Evolutionary conservation across 192 early-diverging fungal genomes (phyloP), one percentile per base, ranked within the genome.

Genomic region (Entomortierella parvispora): DNA sequence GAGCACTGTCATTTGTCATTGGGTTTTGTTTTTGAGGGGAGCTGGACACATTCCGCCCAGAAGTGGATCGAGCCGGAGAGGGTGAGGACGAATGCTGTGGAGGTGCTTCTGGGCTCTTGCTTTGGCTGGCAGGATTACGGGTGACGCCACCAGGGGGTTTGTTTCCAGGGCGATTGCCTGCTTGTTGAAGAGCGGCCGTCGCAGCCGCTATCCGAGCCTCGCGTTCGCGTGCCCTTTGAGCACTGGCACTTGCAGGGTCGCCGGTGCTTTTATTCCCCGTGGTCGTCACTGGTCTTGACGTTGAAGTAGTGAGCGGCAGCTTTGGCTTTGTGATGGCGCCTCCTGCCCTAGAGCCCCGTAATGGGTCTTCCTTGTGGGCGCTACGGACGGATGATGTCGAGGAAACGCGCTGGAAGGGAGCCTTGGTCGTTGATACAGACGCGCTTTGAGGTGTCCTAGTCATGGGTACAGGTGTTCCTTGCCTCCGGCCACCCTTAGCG

Each of bases 201-300:
- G 60, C 68, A 2, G 51, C 60, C 17, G 56, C 69, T 25, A 63
- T 22, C 23, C 70, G 54, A 20, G 62, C 62, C 40, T 72, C 70
- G 3, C 70, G 70, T 50, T 46, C 48, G 23, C 49, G 47, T 0
- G 70, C 70, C 26, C 62, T 28, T 28, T 59, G 54, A 11, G 70
- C 40, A 29, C n/a, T 49, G 47, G 47, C n/a, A 17, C 18, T 18
- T 49, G 47, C 47, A 12, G 47, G 33, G 5, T 56, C 18, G 12
- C 40, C 56, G 31, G 18, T 18, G 8, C 65, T 51, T 65, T 53
- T 26, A 51, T 10, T 23, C 18, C 5, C 18, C 4, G 18, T 18
- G n/a, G 47, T 5, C 18, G 47, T 23, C n/a, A 18, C 47, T 12
- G 47, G 4, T 18, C 15, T 17, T 49, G 47, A 6, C 33, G 45